These are phyloP conservation scores for Naganishia albida DNA, from an alignment of 1,284 basidiomycete genomes.

Conservation along the genomic window DNA sequence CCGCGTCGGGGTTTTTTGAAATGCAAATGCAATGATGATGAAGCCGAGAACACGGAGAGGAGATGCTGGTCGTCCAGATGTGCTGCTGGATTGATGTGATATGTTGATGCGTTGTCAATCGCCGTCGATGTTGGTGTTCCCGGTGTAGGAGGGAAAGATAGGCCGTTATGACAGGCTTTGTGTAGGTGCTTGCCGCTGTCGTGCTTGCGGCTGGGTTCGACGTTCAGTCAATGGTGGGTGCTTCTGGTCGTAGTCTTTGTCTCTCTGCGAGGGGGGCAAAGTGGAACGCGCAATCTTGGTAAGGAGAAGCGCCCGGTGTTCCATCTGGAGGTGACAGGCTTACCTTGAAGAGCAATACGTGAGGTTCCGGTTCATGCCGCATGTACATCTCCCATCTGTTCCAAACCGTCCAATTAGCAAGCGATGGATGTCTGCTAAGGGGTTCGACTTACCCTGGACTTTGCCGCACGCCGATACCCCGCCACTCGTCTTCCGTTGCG, in stretches of 20 bases:
- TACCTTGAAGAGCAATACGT: slow-evolving; percentile 36
- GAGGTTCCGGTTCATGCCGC: slow-evolving; percentile 48
- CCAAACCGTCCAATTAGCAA: not conserved
- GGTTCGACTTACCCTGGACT: slow-evolving; percentile 48
- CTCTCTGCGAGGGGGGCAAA: slow-evolving; percentile 17
- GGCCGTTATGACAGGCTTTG: not conserved
- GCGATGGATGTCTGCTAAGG: not conserved
- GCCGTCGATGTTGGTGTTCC: not conserved
- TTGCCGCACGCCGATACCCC: slow-evolving; percentile 54
- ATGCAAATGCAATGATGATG: too few species aligned
- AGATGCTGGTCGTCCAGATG: not conserved
- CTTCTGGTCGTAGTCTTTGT: slow-evolving; percentile 36
- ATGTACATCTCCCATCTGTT: slow-evolving; percentile 56
- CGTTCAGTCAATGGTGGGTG: slow-evolving; percentile 35
- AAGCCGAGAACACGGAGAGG: not conserved
- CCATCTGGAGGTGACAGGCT: slow-evolving; percentile 1
- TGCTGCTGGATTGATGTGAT: not conserved
- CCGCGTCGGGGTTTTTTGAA: too few species aligned
- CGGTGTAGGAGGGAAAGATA: not conserved
- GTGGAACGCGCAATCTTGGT: not conserved
- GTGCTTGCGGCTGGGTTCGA: slow-evolving; percentile 18
- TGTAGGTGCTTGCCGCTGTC: slow-evolving; percentile 5
- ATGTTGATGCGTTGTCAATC: not conserved
- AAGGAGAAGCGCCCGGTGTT: not conserved
- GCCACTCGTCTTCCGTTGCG: slow-evolving; percentile 52